Percentiles rank a stretch among this genome's conserved stretches.
Conservation (phyloP, 2,329 filamentous ascomycete species). For the Rhynchosporium graminicola region DNA sequence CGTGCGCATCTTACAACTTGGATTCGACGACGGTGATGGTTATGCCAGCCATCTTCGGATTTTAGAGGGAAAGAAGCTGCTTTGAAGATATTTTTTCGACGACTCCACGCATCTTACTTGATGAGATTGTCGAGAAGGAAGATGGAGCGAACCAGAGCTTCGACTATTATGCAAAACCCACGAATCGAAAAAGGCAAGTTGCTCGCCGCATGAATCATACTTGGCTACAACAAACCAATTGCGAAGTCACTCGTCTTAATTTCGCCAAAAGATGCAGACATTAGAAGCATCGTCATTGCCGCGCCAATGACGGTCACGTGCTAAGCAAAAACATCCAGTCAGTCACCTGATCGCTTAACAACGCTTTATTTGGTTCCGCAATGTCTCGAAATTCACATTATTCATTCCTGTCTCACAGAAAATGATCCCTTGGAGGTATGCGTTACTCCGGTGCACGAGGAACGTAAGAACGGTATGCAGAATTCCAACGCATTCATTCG, state of each 20-base stretch:
- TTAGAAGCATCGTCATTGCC: not conserved
- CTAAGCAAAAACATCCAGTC: too few species aligned
- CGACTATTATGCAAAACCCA: not conserved
- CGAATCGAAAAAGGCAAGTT: not conserved
- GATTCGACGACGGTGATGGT: not conserved
- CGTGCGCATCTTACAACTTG: not conserved
- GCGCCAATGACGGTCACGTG: not conserved
- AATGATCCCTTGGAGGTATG: not conserved
- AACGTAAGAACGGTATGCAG: not conserved
- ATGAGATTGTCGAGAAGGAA: not conserved
- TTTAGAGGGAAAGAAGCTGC: not conserved
- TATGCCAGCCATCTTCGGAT: not conserved
- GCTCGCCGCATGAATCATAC: not conserved
- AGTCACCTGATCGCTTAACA: constrained; percentile 5
- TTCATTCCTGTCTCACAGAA: not conserved
- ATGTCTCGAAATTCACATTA: constrained; percentile 7
- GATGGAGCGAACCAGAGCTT: not conserved
- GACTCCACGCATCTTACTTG: not conserved
- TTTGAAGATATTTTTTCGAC: not conserved
- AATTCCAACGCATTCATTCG: constrained; percentile 1
- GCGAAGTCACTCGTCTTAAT: not conserved
- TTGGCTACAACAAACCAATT: not conserved
- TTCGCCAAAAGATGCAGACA: not conserved
- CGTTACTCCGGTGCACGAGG: not conserved
- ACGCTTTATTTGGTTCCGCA: not conserved